Conservation (phyloP, 495 filamentous ascomycete genomes). For the Bombardia bombarda region DNA sequence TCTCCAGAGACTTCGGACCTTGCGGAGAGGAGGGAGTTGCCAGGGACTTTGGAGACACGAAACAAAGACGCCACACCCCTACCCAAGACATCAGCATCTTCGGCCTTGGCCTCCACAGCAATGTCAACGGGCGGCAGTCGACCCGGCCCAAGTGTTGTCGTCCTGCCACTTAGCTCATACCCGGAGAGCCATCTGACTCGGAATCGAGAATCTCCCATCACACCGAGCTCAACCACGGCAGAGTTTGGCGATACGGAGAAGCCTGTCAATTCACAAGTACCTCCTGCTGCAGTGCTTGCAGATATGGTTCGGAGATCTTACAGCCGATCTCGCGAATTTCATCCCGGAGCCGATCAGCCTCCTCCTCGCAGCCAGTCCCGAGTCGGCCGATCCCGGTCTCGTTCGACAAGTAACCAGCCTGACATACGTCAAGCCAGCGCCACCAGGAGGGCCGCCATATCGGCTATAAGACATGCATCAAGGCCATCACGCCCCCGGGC, state of each 20-base stretch:
- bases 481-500: not conserved
- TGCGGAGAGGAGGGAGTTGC: no score
- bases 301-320: no score
- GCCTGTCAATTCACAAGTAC: no score
- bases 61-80: no score
- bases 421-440: not conserved
- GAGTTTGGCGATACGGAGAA: constrained; percentile 8
- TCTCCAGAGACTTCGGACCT: no score
- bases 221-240: constrained; percentile 7
- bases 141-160: no score
- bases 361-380: no score
- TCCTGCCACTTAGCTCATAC: not conserved
- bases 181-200: not conserved
- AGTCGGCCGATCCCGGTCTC: not conserved
- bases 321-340: constrained; percentile 1
- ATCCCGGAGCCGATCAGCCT: no score
- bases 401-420: not conserved
- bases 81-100: no score
- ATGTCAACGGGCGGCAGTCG: no score
- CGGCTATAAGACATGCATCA: not conserved
- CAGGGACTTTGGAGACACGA: no score
- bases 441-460: not conserved
- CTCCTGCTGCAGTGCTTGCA: not conserved
- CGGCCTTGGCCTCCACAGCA: no score
- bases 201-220: not conserved